Evolutionary conservation across 352 stramenopile genomes (phyloP).

Genomic region (Pythium brachiatum): DNA sequence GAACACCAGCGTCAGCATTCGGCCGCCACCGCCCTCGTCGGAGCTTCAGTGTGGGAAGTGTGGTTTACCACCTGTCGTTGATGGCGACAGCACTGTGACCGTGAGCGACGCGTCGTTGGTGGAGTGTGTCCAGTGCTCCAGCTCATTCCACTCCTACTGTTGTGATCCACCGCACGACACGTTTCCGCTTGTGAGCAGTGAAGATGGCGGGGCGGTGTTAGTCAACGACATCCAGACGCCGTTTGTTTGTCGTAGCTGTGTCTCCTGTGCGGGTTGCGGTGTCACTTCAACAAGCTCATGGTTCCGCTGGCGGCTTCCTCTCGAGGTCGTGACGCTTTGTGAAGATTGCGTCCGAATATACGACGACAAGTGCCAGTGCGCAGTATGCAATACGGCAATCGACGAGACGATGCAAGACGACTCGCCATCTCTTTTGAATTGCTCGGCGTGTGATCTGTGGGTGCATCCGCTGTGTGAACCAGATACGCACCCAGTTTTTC

Average conservation of each 20-base stretch:
- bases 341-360: conserved; percentile 61
- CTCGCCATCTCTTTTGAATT: conserved; percentile 58
- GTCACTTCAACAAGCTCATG: conserved; percentile 26
- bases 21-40: not conserved
- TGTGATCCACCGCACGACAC: conserved; percentile 69
- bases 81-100: conserved; percentile 7
- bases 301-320: conserved; percentile 71
- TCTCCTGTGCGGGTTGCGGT: conserved; percentile 57
- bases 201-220: conserved; percentile 50
- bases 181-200: conserved; percentile 52
- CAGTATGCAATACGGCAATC: conserved; percentile 58
- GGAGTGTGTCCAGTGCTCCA: conserved; percentile 49
- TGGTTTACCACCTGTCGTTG: conserved; percentile 15
- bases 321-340: conserved; percentile 66
- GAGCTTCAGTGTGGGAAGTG: conserved; percentile 17
- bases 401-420: conserved; percentile 42
- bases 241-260: conserved; percentile 71
- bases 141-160: conserved; percentile 63
- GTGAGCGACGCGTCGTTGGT: conserved; percentile 29
- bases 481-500: conserved; percentile 60
- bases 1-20: conserved; percentile 11
- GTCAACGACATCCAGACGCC: conserved; percentile 60
- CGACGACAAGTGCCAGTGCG: conserved; percentile 65
- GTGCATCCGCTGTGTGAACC: conserved; percentile 79
- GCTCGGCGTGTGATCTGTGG: conserved; percentile 76